phyloP scores from a whole-genome alignment of 495 filamentous ascomycete genomes.

The Rhizodiscina lignyota region DNA sequence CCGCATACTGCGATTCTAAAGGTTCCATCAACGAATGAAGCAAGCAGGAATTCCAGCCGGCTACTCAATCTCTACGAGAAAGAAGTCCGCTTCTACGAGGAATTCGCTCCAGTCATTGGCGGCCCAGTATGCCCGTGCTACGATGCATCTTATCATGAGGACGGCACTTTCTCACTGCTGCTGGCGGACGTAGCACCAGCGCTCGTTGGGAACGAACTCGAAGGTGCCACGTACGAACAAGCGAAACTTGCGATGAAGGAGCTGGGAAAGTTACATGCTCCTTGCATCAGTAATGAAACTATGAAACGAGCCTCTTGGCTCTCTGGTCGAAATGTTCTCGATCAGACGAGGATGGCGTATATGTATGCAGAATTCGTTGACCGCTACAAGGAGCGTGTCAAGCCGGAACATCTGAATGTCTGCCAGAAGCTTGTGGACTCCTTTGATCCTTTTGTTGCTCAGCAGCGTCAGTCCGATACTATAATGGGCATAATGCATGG shows the following conservation, averaged over 20 bases:
- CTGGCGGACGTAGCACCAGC: neutral
- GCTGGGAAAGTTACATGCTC: neutral
- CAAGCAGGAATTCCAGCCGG: neutral
- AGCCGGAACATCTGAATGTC: neutral
- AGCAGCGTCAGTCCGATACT: neutral
- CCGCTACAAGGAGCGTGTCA: neutral
- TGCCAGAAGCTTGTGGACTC: neutral
- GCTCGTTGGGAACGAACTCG: neutral
- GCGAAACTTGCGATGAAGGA: neutral
- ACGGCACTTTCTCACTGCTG: neutral
- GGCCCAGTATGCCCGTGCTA: neutral
- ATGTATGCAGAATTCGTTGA: neutral
- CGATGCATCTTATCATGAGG: neutral
- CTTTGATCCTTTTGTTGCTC: neutral
- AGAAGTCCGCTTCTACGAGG: neutral
- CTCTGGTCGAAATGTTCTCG: neutral
- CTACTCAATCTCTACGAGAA: neutral
- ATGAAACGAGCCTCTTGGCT: neutral
- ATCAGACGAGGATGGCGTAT: neutral
- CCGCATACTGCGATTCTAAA: neutral
- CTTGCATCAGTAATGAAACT: neutral
- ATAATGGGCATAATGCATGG: neutral
- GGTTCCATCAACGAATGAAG: neutral
- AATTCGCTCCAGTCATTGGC: neutral
- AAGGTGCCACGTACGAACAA: neutral